Conservation (phyloP, 1,139 yeast species). For the Suhomyces terraborum region DNA sequence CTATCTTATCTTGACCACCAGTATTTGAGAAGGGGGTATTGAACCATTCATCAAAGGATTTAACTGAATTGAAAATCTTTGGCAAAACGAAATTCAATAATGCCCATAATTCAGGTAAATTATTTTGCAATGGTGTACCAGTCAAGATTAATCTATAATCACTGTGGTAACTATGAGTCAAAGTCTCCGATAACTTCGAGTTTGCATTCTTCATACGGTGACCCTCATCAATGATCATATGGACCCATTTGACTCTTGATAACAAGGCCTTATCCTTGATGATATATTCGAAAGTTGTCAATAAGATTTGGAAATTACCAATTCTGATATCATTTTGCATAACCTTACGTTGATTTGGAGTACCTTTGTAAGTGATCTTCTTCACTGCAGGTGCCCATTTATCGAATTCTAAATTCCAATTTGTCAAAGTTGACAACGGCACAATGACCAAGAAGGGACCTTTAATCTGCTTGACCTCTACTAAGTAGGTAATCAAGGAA, state of each 20-base stretch:
- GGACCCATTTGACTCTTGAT: conserved; percentile 73
- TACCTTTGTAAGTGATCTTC: conserved; percentile 73
- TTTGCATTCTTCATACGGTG: conserved; percentile 84
- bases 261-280: conserved; percentile 72
- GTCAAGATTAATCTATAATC: conserved; percentile 79
- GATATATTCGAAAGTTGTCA: conserved; percentile 80
- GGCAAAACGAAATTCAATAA: conserved; percentile 76
- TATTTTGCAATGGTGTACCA: conserved; percentile 86
- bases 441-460: conserved; percentile 82
- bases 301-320: conserved; percentile 73
- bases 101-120: conserved; percentile 85
- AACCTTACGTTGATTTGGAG: conserved; percentile 67
- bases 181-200: conserved; percentile 70
- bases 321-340: conserved; percentile 61
- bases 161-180: conserved; percentile 71
- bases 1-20: conserved; percentile 79
- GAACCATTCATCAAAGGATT: conserved; percentile 88
- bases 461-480: conserved; percentile 63
- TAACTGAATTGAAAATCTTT: conserved; percentile 78
- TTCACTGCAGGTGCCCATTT: conserved; percentile 82
- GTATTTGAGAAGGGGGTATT: conserved; percentile 84
- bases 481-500: conserved; percentile 70
- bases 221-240: conserved; percentile 89
- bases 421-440: conserved; percentile 79
- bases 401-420: conserved; percentile 83